These are phyloP conservation scores for Inga leiocalycina DNA, from an alignment of 306 rosid species.

Conservation along the genomic window DNA sequence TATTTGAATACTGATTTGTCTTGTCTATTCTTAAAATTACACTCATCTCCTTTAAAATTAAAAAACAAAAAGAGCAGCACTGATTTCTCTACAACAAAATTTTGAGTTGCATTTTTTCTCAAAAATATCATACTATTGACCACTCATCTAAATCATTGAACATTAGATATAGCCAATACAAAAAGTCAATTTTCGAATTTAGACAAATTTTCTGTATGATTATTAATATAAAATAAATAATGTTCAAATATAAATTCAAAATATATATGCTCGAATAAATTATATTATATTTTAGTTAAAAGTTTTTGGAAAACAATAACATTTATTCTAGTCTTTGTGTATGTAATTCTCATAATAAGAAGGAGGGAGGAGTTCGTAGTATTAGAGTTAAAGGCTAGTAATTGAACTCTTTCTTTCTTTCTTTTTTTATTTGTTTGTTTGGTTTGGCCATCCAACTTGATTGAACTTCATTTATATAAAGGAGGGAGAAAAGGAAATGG, in stretches of 20 bases:
- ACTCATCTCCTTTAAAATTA: too few species aligned
- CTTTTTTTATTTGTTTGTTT: too few species aligned
- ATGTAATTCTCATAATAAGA: too few species aligned
- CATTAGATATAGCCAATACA: background rate
- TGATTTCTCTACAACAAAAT: background rate
- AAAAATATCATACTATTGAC: background rate
- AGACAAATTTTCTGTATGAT: background rate
- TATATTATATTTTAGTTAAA: too few species aligned
- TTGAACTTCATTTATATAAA: background rate
- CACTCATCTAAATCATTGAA: background rate
- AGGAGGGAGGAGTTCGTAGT: background rate
- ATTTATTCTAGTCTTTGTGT: too few species aligned
- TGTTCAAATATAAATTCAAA: background rate
- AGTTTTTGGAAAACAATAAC: too few species aligned
- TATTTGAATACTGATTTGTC: too few species aligned
- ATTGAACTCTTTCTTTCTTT: background rate
- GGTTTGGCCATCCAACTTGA: background rate
- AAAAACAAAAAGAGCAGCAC: too few species aligned
- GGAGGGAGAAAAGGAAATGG: background rate
- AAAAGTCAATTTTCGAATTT: background rate
- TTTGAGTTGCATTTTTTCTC: background rate
- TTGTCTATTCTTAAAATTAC: too few species aligned
- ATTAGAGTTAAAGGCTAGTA: background rate
- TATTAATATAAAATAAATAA: background rate
- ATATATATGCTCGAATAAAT: background rate